A percentile compares a stretch with the other conserved stretches of the same genome.
Conservation (phyloP, 495 filamentous ascomycete genomes). For the Talaromyces adpressus region DNA sequence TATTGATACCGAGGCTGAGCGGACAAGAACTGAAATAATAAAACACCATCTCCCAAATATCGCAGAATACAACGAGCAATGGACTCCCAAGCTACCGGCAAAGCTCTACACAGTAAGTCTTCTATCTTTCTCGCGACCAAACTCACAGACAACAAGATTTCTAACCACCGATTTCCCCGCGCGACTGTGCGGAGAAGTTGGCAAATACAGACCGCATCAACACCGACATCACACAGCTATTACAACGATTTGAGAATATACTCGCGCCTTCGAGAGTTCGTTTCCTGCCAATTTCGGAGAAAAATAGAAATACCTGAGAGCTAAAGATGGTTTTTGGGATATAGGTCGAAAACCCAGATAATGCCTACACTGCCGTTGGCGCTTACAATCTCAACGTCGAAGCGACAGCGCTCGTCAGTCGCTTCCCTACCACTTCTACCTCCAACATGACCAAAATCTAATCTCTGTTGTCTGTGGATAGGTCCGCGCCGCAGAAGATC, state of each 20-base stretch:
- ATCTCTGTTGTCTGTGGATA: conserved; percentile 15
- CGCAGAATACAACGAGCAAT: conserved; percentile 11
- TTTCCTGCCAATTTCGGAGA: not conserved
- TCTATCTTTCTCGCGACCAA: not conserved
- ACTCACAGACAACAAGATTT: not conserved
- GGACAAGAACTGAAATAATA: no score
- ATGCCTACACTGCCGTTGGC: conserved; percentile 46
- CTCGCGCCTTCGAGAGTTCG: conserved; percentile 49
- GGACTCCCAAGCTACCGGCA: conserved; percentile 31
- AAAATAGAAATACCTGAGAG: no score
- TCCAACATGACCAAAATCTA: not conserved
- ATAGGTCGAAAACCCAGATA: conserved; percentile 32
- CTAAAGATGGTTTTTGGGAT: conserved; percentile 5
- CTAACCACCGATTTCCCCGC: conserved; percentile 8
- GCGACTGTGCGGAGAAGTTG: conserved; percentile 5
- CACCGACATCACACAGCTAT: conserved; percentile 45
- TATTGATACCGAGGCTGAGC: no score
- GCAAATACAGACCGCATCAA: conserved; percentile 43
- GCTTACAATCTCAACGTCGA: conserved; percentile 59
- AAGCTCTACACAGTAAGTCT: conserved; percentile 30
- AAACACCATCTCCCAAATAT: no score
- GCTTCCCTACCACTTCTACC: not conserved
- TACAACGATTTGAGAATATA: conserved; percentile 57
- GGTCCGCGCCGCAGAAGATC: conserved; percentile 61
- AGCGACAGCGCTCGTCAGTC: conserved; percentile 53